These are phyloP conservation scores for Stellera chamaejasme DNA, from an alignment of 345 rosid species.

Conservation along the genomic window DNA sequence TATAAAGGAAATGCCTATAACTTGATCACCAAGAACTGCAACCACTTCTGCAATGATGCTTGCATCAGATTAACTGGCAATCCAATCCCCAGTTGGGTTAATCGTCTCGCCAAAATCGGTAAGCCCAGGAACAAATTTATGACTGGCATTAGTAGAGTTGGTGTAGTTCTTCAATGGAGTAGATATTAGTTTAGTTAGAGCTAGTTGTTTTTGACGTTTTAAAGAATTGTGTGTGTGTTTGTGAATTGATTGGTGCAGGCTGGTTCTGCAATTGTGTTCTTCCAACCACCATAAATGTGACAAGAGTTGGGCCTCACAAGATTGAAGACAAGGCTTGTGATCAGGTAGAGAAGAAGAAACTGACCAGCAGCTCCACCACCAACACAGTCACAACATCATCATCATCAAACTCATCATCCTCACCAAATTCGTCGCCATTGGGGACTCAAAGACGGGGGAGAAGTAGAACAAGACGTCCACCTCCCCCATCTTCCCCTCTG, in stretches of 20 bases:
- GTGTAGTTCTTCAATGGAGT: no score
- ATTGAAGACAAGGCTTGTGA: constrained; percentile 50
- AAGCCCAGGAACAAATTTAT: constrained; percentile 7
- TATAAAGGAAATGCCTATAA: constrained; percentile 85
- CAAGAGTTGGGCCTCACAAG: constrained; percentile 45
- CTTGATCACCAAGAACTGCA: constrained; percentile 89
- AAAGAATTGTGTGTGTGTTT: not conserved
- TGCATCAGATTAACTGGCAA: constrained; percentile 71
- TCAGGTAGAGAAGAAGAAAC: constrained; percentile 52
- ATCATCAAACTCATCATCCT: constrained; percentile 44
- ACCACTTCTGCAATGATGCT: constrained; percentile 93
- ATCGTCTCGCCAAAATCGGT: constrained; percentile 96
- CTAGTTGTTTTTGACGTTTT: not conserved
- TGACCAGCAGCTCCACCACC: constrained; percentile 34
- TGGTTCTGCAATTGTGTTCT: constrained; percentile 89
- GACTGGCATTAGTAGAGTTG: constrained; percentile 2
- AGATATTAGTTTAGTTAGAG: not conserved
- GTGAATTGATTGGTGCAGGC: constrained; percentile 29
- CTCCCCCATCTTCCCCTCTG: constrained; percentile 53
- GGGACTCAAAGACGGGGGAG: constrained; percentile 46
- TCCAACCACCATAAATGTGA: constrained; percentile 66
- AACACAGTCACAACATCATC: constrained; percentile 16
- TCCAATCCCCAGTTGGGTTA: constrained; percentile 92
- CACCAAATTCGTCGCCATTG: constrained; percentile 55
- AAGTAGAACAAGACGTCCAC: constrained; percentile 58